Evolutionary conservation across 2,329 filamentous ascomycete genomes (phyloP).

Genomic region (Aspergillus eucalypticola): DNA sequence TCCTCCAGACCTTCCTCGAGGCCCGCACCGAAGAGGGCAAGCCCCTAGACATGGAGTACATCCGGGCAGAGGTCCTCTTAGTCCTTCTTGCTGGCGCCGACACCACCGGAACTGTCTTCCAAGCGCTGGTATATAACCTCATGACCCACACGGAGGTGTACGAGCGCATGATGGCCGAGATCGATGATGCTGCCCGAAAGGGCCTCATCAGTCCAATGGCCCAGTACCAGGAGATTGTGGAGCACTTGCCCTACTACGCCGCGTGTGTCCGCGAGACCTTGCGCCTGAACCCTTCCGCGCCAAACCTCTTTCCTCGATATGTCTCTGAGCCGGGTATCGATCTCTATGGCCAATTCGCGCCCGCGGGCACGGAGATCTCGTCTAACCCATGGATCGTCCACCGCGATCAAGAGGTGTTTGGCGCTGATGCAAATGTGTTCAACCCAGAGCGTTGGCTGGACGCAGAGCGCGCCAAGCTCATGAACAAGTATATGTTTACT

Average conservation of each 20-base stretch:
- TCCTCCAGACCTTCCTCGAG: constrained; percentile 55
- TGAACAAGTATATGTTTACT: constrained; percentile 51
- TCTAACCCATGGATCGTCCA: constrained; percentile 52
- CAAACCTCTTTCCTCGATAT: constrained; percentile 54
- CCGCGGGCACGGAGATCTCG: constrained; percentile 49
- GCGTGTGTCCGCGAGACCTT: constrained; percentile 55
- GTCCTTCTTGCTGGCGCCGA: constrained; percentile 56
- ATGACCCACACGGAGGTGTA: constrained; percentile 45
- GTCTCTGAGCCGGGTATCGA: constrained; percentile 40
- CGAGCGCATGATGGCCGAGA: constrained; percentile 50
- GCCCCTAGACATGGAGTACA: constrained; percentile 52
- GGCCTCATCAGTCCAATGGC: constrained; percentile 33
- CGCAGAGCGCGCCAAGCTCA: constrained; percentile 41
- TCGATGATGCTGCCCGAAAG: constrained; percentile 42
- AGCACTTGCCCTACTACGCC: constrained; percentile 50
- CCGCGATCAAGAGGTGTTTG: constrained; percentile 45
- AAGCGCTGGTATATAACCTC: constrained; percentile 50
- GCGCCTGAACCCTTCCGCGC: constrained; percentile 53
- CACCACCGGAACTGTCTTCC: constrained; percentile 55
- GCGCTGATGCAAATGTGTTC: constrained; percentile 43
- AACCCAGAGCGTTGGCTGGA: constrained; percentile 46
- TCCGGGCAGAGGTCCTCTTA: constrained; percentile 56
- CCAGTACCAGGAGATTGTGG: constrained; percentile 47
- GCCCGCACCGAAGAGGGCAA: constrained; percentile 48
- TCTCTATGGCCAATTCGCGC: constrained; percentile 43